Conservation (phyloP, 371 early-diverging fungal species). For the Encephalitozoon romaleae region DNA sequence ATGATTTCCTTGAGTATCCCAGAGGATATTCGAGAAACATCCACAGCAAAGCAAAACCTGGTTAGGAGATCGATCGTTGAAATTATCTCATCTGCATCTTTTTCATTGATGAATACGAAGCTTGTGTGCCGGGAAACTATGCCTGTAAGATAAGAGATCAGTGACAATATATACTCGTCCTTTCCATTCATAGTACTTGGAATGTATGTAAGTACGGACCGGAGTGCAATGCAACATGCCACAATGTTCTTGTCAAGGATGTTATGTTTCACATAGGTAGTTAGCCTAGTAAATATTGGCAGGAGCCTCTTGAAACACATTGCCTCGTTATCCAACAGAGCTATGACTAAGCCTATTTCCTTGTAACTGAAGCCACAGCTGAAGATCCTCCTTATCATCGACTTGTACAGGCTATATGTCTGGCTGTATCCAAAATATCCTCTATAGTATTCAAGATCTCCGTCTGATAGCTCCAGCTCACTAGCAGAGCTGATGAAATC, state of each 20-base stretch:
- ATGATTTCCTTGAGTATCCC: background rate
- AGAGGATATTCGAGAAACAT: too few species aligned
- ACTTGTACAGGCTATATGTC: slow-evolving; percentile 46
- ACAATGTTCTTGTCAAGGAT: slow-evolving; percentile 51
- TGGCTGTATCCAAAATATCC: slow-evolving; percentile 44
- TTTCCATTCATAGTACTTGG: slow-evolving; percentile 23
- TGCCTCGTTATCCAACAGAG: slow-evolving; percentile 41
- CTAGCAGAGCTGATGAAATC: background rate
- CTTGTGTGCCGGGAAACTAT: slow-evolving; percentile 25
- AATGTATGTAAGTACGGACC: background rate
- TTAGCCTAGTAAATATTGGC: slow-evolving; percentile 31
- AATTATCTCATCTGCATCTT: slow-evolving; percentile 23
- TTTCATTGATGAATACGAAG: slow-evolving; percentile 21
- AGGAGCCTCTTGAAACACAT: slow-evolving; percentile 45
- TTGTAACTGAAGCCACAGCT: background rate
- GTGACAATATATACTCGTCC: slow-evolving; percentile 11
- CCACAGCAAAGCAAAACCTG: background rate
- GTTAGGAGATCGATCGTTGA: slow-evolving; percentile 13
- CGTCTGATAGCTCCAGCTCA: background rate
- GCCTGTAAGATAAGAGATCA: slow-evolving; percentile 28
- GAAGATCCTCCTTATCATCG: slow-evolving; percentile 27
- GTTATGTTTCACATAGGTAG: slow-evolving; percentile 32
- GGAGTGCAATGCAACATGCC: slow-evolving; percentile 33
- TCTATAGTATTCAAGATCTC: slow-evolving; percentile 37
- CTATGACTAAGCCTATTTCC: slow-evolving; percentile 21